These are phyloP conservation scores for Talaromyces sp. DNA, from an alignment of 2,329 filamentous ascomycete genomes.

Conservation along the genomic window DNA sequence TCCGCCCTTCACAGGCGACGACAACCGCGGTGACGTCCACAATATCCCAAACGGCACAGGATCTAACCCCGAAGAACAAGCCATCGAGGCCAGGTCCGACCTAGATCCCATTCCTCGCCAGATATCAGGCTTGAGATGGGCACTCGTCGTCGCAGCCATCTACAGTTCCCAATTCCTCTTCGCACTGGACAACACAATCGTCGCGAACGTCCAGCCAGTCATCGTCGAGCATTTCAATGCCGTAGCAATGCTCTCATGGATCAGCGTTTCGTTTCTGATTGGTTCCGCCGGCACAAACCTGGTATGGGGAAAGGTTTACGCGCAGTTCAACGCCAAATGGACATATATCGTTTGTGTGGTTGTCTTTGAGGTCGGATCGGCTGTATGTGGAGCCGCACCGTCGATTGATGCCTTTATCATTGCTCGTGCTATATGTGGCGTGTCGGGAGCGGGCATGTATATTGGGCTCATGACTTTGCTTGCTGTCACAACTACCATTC, in stretches of 20 bases:
- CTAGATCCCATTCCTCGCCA: not conserved
- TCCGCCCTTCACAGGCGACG: not conserved
- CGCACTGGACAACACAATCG: constrained; percentile 44
- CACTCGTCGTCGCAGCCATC: constrained; percentile 1
- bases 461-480: constrained; percentile 30
- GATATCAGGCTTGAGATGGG: not conserved
- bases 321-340: not conserved
- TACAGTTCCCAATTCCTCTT: constrained; percentile 19
- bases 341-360: constrained; percentile 19
- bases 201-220: constrained; percentile 44
- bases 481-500: constrained; percentile 19
- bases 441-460: constrained; percentile 34
- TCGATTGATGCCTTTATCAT: constrained; percentile 47
- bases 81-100: not conserved
- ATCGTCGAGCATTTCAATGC: constrained; percentile 39
- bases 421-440: constrained; percentile 35
- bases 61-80: not conserved
- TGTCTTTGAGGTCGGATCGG: constrained; percentile 31
- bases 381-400: constrained; percentile 45
- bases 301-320: not conserved
- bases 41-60: not conserved
- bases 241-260: constrained; percentile 41
- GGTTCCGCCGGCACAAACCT: constrained; percentile 27
- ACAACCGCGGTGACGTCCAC: not conserved
- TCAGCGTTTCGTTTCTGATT: constrained; percentile 40